These are phyloP conservation scores for Spergularia azorica DNA, from an alignment of 179 eudicot genomes.

Conservation along the genomic window DNA sequence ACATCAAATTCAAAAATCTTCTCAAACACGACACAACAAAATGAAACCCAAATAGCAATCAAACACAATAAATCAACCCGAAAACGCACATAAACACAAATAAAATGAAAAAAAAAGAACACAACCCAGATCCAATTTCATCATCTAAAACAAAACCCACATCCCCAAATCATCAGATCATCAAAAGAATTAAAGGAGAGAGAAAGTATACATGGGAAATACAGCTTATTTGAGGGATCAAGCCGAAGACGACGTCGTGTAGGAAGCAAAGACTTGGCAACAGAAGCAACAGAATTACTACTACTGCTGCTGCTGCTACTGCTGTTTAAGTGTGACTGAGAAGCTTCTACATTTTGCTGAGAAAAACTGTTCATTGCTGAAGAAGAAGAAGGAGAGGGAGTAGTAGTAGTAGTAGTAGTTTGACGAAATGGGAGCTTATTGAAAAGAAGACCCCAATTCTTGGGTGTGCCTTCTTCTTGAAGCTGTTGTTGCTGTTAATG, in stretches of 20 bases:
- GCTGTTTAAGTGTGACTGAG: constrained; percentile 33
- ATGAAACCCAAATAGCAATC: not conserved
- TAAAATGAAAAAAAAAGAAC: constrained; percentile 11
- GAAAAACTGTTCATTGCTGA: constrained; percentile 22
- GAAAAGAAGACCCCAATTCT: too few relatives aligned
- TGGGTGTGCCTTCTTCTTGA: constrained; percentile 28
- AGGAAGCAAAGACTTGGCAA: constrained; percentile 75
- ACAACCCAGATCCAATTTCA: constrained; percentile 32
- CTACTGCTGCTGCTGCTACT: constrained; percentile 1
- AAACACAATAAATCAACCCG: not conserved
- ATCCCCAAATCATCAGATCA: constrained; percentile 21
- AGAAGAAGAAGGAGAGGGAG: constrained; percentile 34
- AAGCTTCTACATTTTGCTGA: constrained; percentile 27
- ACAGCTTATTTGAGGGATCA: constrained; percentile 74
- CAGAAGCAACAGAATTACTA: constrained; percentile 53
- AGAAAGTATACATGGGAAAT: constrained; percentile 54
- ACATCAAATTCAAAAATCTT: not conserved
- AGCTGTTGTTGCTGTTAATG: not conserved
- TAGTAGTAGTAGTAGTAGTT: too few relatives aligned
- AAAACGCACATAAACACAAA: not conserved
- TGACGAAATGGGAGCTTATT: too few relatives aligned
- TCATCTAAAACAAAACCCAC: constrained; percentile 19
- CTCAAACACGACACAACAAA: not conserved
- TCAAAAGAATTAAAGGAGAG: constrained; percentile 13
- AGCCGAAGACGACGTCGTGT: constrained; percentile 78